Evolutionary conservation across 441 rosid species (phyloP), one percentile per base, ranked within the genome.

Genomic region (Francoa sonchifolia): DNA sequence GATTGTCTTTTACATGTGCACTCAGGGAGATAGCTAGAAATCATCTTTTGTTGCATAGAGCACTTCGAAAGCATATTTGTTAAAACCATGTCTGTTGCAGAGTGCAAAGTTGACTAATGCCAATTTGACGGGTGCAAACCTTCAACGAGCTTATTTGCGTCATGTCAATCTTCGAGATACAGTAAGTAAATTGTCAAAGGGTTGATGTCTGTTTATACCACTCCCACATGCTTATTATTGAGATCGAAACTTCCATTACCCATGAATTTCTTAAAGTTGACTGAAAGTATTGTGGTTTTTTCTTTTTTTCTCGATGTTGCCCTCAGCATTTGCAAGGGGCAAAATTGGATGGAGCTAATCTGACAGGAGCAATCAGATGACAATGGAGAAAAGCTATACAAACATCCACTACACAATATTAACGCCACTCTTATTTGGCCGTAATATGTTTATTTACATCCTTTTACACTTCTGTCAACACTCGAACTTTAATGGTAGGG

Each of bases 101-200:
- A 86, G 93, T 63, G 95, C 87, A 46, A 87, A 76, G 70, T 58
- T 80, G 65, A 71, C 35, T 40, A 76, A 78, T 61, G 95, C 97
- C 37, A 87, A 83, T 57, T 48, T 87, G 45, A 83, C 65, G 59
- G 86, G 82, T 35, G 97, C 95, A 47, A 87, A 87, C 67, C 94
- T 83, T 46, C 95, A 80, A 59, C 66, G 95, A 55, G 89, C 95
- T 29, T 87, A 80, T 63, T 52, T 87, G 37, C 73, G 84, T 25
- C 77, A 76, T 46, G 93, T 88, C 57, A 81, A 80, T 60, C 90
- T 88, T 42, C 75, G 71, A 47, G 82, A 83, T 38, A 66, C 97
- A 5, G 97, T 81, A 66, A 65, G 97, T 62, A 31, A 38, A 34
- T 16, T 5, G 11, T 13, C 18, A 11, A 2, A 2, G 14, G 12